Base-by-base conservation (phyloP, 2,329 filamentous ascomycete species). In the Verticillium klebahnii region DNA sequence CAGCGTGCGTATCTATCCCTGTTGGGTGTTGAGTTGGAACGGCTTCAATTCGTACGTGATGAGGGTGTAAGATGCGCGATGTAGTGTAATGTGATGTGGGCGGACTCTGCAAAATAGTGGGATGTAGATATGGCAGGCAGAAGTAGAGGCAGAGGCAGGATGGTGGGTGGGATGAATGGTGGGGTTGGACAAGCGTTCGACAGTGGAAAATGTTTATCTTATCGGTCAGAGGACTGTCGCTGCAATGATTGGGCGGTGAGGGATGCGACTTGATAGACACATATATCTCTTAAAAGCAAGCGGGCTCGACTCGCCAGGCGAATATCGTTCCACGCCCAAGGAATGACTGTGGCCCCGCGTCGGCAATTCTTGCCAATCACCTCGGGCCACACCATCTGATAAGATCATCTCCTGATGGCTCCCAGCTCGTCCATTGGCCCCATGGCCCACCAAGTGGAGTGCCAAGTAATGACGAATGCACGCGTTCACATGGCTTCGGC, bases 361-460 rank as follows among this genome's bases (percentile, higher is more conserved):
- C 45, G 45, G 45, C 19, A 23, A 23, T 23, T 52, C 45, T 8
- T 52, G n/a, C 57, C 57, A 58, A 58, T 50, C 37, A 50, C 4
- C 15, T 6, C 23, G 14, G 15, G 17, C 14, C 1, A 45, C 25
- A 54, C 40, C 58, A 59, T 59, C 58, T 54, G 58, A 59, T 59
- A 59, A 59, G 59, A 60, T 60, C 59, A 60, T 39, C 19, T 60
- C 34, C 45, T 60, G 52, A 59, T 59, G 59, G 23, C 32, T 19
- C 7, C 8, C 23, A 3, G 9, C 25, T 17, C 9, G 2, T 5
- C 17, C 11, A 60, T 60, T 57, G 59, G 59, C 19, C 34, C 19
- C 23, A 31, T 2, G 5, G 1, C 2, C 3, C 5, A 11, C 58
- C n/a, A 36, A 37, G 39, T 59, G 58, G 58, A 36, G 25, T 23